Base-by-base conservation (phyloP, 169 alveolate genomes). In the Eimeria nieschulzi region DNA sequence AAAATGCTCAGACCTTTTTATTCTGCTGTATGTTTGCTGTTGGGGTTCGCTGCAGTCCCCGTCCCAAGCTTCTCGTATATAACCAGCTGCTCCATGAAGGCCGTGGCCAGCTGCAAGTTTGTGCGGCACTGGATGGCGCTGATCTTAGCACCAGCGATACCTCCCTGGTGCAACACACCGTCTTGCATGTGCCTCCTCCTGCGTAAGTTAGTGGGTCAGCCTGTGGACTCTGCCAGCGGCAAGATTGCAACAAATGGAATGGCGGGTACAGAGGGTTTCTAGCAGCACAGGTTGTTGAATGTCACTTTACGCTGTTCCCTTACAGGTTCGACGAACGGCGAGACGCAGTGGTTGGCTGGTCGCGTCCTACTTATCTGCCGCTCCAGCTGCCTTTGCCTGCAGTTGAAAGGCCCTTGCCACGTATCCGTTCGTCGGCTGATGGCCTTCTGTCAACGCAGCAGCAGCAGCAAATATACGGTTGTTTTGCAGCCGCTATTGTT, bases 301-400 rank as follows among this genome's bases (percentile, higher is more conserved):
- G 25, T 19, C 17, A 5, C 70, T 13, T 5, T 61, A 5, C 70
- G 21, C 25, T 61, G 21, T 19, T 61, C 21, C 21, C 26, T 0
- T 26, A 9, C 92, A 86, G 92, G 19, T 86, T 55, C 76, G 92
- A 86, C 39, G 61, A 51, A 9, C 17, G 68, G 54, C 84, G 92
- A 25, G 92, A 86, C 56, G 92, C 92, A 15, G 92, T 86, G 64
- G 66, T 86, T 13, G 92, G 85, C 17, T 86, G 92, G 92, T 63
- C 80, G 26, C 9, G 76, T 63, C 83, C 85, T 9, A n/a, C 23
- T 53, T 86, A 86, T 85, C n/a, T 25, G 6, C 92, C 92, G 17
- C 73, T 86, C 26, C 80, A 71, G 68, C 19, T 86, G 54, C 76
- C 92, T 63, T 63, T 86, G 78, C 92, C 85, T 10, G 92, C 92